Conservation (phyloP, 306 rosid species). For the Pterocarpus macrocarpus region DNA sequence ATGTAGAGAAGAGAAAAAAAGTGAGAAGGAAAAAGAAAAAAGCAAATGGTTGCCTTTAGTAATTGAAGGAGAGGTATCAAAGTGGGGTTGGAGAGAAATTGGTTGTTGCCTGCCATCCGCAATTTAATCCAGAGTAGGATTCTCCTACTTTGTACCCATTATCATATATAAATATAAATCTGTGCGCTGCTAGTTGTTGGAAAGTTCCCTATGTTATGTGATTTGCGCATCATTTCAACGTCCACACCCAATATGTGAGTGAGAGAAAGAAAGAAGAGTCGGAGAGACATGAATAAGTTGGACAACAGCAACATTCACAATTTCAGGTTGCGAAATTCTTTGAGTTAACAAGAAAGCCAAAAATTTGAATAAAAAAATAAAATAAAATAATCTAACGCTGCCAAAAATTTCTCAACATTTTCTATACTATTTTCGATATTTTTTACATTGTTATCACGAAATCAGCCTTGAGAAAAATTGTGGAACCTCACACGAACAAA, state of each 20-base stretch:
- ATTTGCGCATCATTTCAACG: conserved; percentile 53
- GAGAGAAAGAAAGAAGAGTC: conserved; percentile 25
- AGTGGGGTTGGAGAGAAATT: conserved; percentile 45
- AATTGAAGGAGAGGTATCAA: neutral
- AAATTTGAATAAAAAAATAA: neutral
- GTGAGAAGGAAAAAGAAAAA: conserved; percentile 21
- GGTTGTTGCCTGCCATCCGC: conserved; percentile 16
- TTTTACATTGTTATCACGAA: conserved; percentile 20
- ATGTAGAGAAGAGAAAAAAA: neutral
- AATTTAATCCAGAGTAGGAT: conserved; percentile 21
- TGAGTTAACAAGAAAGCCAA: neutral
- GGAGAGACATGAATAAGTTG: conserved; percentile 30
- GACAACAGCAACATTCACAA: conserved; percentile 42
- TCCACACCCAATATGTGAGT: conserved; percentile 51
- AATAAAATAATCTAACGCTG: conserved; percentile 15
- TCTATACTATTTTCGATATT: neutral
- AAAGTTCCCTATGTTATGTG: conserved; percentile 41
- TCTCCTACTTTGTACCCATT: conserved; percentile 13
- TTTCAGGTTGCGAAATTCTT: conserved; percentile 37
- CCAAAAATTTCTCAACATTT: conserved; percentile 51
- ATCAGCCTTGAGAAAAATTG: conserved; percentile 28
- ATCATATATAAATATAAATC: neutral
- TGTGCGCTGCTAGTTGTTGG: conserved; percentile 14
- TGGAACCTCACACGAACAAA: conserved; percentile 23
- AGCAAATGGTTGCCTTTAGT: conserved; percentile 46